Percentiles rank a stretch among this genome's conserved stretches.
These are phyloP conservation scores for Cephaloascus fragrans DNA, from an alignment of 805 yeast species.

Conservation along the genomic window DNA sequence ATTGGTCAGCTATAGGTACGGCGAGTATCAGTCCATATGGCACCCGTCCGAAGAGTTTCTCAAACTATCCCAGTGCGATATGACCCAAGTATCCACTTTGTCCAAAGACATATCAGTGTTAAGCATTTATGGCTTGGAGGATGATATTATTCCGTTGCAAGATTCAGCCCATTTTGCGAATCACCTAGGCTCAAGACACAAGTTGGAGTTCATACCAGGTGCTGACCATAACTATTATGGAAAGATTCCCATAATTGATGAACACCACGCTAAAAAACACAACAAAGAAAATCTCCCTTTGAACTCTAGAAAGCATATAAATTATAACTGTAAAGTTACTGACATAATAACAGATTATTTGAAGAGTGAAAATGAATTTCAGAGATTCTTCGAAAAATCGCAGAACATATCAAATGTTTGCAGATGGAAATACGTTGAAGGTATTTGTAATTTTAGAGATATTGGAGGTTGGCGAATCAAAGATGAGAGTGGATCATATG, in stretches of 20 bases:
- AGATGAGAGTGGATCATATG: slow-evolving; percentile 20
- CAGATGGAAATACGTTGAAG: slow-evolving; percentile 57
- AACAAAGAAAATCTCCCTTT: slow-evolving; percentile 34
- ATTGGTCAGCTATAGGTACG: slow-evolving; percentile 35
- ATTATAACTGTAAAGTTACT: slow-evolving; percentile 48
- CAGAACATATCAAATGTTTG: slow-evolving; percentile 26
- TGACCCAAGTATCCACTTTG: slow-evolving; percentile 28
- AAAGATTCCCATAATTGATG: slow-evolving; percentile 20
- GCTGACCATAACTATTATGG: slow-evolving; percentile 86
- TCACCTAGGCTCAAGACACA: slow-evolving; percentile 46
- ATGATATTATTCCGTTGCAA: slow-evolving; percentile 51
- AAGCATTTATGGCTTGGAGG: slow-evolving; percentile 64
- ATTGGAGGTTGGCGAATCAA: slow-evolving; percentile 62
- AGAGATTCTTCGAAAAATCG: slow-evolving; percentile 36
- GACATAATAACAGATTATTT: slow-evolving; percentile 40
- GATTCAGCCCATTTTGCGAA: slow-evolving; percentile 57
- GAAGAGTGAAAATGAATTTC: slow-evolving; percentile 33
- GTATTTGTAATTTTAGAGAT: slow-evolving; percentile 68
- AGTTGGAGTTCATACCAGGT: slow-evolving; percentile 43
- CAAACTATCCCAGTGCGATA: slow-evolving; percentile 39
- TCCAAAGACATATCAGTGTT: slow-evolving; percentile 42
- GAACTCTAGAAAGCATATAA: slow-evolving; percentile 35
- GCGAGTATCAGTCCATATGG: slow-evolving; percentile 29
- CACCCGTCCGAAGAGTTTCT: slow-evolving; percentile 41
- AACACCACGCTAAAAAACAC: slow-evolving; percentile 17